These are phyloP conservation scores for Paecilomyces formosus DNA, from an alignment of 2,329 filamentous ascomycete genomes.

Conservation along the genomic window DNA sequence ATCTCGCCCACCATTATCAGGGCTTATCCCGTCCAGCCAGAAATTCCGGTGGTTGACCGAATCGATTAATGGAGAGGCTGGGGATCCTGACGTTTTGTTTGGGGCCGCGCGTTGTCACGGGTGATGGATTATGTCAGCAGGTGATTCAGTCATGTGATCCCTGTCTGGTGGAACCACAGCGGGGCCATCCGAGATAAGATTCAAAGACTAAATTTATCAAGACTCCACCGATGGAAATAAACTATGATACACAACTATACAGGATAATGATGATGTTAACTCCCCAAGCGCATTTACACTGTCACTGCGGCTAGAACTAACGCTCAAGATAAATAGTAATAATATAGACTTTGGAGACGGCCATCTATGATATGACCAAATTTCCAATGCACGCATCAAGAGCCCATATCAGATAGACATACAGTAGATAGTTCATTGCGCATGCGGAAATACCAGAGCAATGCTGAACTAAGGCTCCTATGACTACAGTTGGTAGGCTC, in stretches of 20 bases:
- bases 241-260: no score
- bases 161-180: neutral
- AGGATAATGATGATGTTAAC: no score
- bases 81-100: slow-evolving; percentile 20
- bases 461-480: neutral
- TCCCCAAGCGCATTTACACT: no score
- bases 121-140: slow-evolving; percentile 21
- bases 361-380: no score
- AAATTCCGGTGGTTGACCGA: slow-evolving; percentile 29
- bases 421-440: neutral
- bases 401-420: neutral
- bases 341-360: no score
- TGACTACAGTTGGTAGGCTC: neutral
- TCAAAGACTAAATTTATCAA: neutral
- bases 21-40: neutral
- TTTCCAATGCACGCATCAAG: no score
- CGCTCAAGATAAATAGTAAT: no score
- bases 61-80: slow-evolving; percentile 24
- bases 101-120: slow-evolving; percentile 14
- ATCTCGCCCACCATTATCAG: neutral
- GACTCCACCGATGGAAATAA: no score
- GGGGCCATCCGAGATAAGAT: neutral
- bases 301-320: no score
- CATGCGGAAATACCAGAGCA: neutral
- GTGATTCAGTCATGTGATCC: neutral